A percentile compares a stretch with the other conserved stretches of the same genome.
Evolutionary conservation across 2,329 filamentous ascomycete genomes (phyloP).

Genomic region (Apiospora kogelbergensis): DNA sequence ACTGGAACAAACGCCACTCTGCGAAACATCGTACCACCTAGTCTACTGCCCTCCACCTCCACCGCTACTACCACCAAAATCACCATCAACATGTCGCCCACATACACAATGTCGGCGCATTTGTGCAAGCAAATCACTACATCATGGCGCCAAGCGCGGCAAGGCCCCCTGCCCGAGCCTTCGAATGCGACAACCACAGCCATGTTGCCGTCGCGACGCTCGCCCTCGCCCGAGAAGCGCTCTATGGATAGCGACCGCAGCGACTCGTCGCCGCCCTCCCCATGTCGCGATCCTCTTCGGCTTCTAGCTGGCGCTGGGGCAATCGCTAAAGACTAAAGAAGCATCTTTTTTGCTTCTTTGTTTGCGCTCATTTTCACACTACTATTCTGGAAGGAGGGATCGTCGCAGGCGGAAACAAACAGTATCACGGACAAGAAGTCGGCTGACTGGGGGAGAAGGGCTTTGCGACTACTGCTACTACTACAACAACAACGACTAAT

Average conservation of each 20-base stretch:
- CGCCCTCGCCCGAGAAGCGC: constrained; percentile 43
- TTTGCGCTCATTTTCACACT: not conserved
- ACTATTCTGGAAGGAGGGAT: not conserved
- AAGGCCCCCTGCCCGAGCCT: constrained; percentile 36
- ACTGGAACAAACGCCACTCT: not conserved
- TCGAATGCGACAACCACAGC: constrained; percentile 21
- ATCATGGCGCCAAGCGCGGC: constrained; percentile 55
- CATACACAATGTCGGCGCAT: constrained; percentile 62
- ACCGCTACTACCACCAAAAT: not conserved
- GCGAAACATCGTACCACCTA: not conserved
- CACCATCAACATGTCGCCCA: constrained; percentile 50
- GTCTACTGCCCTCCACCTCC: not conserved
- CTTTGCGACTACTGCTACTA: not conserved
- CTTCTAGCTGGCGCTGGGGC: constrained; percentile 34
- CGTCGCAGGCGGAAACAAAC: not conserved
- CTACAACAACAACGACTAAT: not conserved
- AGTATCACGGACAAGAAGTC: not conserved
- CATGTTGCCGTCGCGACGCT: constrained; percentile 30
- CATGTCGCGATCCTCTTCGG: constrained; percentile 32
- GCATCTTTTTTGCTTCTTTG: not conserved
- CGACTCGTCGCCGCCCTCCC: constrained; percentile 24
- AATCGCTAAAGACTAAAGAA: constrained; percentile 18
- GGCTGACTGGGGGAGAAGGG: not conserved
- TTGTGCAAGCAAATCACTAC: constrained; percentile 60
- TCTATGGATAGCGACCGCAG: constrained; percentile 49